Evolutionary conservation across 306 rosid genomes (phyloP), one percentile per base, ranked within the genome.

Genomic region (Myrica gale): DNA sequence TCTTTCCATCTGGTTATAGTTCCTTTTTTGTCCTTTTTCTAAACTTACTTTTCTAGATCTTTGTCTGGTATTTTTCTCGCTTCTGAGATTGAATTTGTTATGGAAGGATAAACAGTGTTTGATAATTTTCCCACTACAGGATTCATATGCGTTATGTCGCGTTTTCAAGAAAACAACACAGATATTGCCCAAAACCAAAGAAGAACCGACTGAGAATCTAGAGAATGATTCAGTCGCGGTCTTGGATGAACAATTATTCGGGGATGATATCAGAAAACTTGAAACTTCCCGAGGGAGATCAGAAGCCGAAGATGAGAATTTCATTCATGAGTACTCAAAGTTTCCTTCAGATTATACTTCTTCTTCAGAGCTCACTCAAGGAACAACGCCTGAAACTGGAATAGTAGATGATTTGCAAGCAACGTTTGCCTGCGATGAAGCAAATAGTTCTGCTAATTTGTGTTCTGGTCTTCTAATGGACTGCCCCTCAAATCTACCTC

Each of bases 301-400:
- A 32, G 87, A 82, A 82, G 68, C 61, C 21, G 86, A 84, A 47
- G 79, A 85, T 54, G 82, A 87, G 5, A 90, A 90, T 75, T 44
- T 58, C 16, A 85, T 79, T 61, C 77, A 80, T 32, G 75, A 80
- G 26, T 26, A 80, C 61, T 81, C 86, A 26, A 88, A 86, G 79
- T 84, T 88, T 78, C 79, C 74, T 7, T 85, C 90, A 56, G 97
- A 91, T 2, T 32, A 32, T 26, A 91, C 92, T 41, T 93, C 98
- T 54, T 93, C 98, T 61, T 93, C 97, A 19, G 98, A 93, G 86
- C 88, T 93, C 75, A 93, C 97, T 67, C 98, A 93, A 86, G 97
- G 98, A 20, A 90, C 96, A 23, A 89, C 93, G 0, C 73, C 88
- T 7, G 89, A 89, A 44, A 85, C 87, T 11, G 82, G 86, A 26